Conservation (phyloP, 306 rosid genomes). For the Prunus dulcis region DNA sequence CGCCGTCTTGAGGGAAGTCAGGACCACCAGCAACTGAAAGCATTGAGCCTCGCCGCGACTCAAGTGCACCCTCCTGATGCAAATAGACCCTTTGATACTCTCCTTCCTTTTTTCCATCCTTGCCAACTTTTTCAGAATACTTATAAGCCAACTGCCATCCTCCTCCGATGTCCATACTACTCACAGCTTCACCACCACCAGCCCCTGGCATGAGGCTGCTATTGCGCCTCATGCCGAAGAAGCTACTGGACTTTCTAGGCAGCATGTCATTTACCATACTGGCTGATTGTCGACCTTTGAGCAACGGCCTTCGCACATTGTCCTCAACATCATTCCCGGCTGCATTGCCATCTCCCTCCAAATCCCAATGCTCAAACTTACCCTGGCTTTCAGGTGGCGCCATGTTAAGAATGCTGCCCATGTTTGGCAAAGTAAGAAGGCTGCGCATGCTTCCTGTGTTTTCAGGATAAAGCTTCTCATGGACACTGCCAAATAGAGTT, state of each 20-base stretch:
- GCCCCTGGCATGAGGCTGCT: constrained; percentile 15
- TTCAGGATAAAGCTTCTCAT: constrained; percentile 34
- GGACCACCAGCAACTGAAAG: constrained; percentile 30
- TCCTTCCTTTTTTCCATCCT: constrained; percentile 34
- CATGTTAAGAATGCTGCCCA: constrained; percentile 34
- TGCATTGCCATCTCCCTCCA: constrained; percentile 21
- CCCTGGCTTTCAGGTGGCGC: constrained; percentile 12
- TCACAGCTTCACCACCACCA: constrained; percentile 26
- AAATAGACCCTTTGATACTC: constrained; percentile 38
- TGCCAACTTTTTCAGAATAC: constrained; percentile 24
- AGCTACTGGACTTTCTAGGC: constrained; percentile 10
- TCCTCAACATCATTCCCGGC: constrained; percentile 29
- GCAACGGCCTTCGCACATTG: constrained; percentile 32
- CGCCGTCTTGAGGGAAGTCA: constrained; percentile 18
- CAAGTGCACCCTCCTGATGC: constrained; percentile 32
- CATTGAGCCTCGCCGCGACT: constrained; percentile 25
- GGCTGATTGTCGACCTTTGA: constrained; percentile 25
- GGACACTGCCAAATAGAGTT: constrained; percentile 41
- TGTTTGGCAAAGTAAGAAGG: constrained; percentile 26
- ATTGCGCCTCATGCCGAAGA: constrained; percentile 14
- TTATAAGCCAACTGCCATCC: constrained; percentile 45
- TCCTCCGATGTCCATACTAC: constrained; percentile 41
- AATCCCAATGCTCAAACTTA: constrained; percentile 32
- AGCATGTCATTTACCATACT: constrained; percentile 22
- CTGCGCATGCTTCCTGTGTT: constrained; percentile 29